A percentile compares a stretch with the other conserved stretches of the same genome.
phyloP scores from a whole-genome alignment of 1,139 yeast genomes.

The Yarrowia galli region DNA sequence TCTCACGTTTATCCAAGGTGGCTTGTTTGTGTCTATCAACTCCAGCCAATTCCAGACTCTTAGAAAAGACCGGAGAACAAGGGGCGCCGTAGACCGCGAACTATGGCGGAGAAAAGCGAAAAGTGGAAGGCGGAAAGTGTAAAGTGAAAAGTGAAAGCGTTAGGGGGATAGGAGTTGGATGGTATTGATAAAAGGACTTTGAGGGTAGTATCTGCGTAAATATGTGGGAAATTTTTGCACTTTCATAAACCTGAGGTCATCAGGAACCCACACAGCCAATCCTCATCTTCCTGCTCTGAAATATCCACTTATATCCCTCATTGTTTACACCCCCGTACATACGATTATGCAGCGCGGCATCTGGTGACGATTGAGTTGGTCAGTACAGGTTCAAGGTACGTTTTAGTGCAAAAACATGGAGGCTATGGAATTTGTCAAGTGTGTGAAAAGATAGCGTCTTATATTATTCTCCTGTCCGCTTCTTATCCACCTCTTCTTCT shows the following conservation, averaged over 20 bases:
- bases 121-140: neutral
- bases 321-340: conserved; percentile 16
- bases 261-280: too few species aligned
- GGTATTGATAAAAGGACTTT: too few species aligned
- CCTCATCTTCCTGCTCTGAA: neutral
- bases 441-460: conserved; percentile 11
- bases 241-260: neutral
- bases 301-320: conserved; percentile 8
- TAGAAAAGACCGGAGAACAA: neutral
- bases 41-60: neutral
- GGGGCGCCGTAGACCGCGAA: neutral
- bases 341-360: conserved; percentile 33
- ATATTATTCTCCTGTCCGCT: neutral
- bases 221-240: neutral
- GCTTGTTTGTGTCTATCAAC: neutral
- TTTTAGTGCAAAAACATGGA: conserved; percentile 6
- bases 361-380: conserved; percentile 16
- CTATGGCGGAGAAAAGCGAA: neutral
- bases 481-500: neutral
- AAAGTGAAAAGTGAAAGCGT: conserved; percentile 5
- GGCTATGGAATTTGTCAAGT: neutral
- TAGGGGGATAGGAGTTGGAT: neutral
- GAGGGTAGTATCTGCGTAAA: neutral
- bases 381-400: neutral
- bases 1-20: conserved; percentile 12